These are phyloP conservation scores for Amanita pseudoporphyria DNA, from an alignment of 768 basidiomycete genomes.

Conservation along the genomic window DNA sequence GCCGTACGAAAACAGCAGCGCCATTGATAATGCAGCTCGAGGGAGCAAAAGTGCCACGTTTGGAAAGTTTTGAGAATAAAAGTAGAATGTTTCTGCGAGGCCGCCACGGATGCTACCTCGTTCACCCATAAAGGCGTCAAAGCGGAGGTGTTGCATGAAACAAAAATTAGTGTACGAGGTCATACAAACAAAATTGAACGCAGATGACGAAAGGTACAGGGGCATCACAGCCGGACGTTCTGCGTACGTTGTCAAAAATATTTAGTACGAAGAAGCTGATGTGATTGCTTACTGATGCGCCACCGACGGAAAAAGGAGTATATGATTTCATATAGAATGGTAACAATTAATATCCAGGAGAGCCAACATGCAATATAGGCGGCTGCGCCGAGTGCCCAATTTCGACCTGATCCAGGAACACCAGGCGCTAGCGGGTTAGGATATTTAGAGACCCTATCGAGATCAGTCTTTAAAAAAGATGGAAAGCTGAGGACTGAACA, in stretches of 20 bases:
- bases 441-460: conserved; percentile 56
- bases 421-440: conserved; percentile 63
- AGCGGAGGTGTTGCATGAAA: conserved; percentile 74
- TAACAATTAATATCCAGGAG: conserved; percentile 62
- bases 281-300: conserved; percentile 60
- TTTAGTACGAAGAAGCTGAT: conserved; percentile 5
- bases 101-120: conserved; percentile 33
- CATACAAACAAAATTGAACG: conserved; percentile 65
- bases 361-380: conserved; percentile 81
- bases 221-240: conserved; percentile 79
- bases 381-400: conserved; percentile 76
- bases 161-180: conserved; percentile 77
- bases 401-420: conserved; percentile 61
- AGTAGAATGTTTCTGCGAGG: conserved; percentile 78
- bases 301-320: conserved; percentile 70
- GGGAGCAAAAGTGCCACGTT: conserved; percentile 78
- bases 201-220: conserved; percentile 75
- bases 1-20: conserved; percentile 61
- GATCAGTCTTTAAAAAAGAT: conserved; percentile 4
- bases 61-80: conserved; percentile 78
- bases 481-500: conserved; percentile 16
- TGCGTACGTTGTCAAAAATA: conserved; percentile 20
- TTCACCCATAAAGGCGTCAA: conserved; percentile 52
- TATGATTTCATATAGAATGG: conserved; percentile 67
- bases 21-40: conserved; percentile 66